These are phyloP conservation scores for Eucalyptus sp. DNA, from an alignment of 345 rosid species.

Conservation along the genomic window DNA sequence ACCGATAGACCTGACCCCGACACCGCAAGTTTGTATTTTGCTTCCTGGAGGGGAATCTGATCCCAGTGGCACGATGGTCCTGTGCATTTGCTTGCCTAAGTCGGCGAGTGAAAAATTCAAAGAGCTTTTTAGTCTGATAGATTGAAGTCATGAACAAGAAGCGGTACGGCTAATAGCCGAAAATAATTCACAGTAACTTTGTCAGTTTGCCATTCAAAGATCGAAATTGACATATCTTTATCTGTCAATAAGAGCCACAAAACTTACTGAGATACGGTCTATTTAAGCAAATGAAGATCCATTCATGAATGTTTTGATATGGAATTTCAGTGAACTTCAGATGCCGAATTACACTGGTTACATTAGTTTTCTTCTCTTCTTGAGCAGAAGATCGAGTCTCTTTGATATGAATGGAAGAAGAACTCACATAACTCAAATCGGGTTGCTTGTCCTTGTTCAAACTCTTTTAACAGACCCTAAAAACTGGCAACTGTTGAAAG, in stretches of 20 bases:
- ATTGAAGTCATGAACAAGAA: not conserved
- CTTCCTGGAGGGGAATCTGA: conserved; percentile 58
- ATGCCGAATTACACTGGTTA: not conserved
- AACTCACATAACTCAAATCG: not conserved
- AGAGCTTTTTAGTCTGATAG: conserved; percentile 23
- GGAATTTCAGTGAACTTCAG: not conserved
- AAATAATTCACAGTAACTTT: not conserved
- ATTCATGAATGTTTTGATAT: not conserved
- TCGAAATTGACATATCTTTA: not conserved
- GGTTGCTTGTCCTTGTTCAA: not conserved
- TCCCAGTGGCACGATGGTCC: conserved; percentile 43
- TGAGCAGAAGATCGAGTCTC: not conserved
- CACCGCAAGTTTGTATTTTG: conserved; percentile 84
- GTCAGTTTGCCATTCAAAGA: not conserved
- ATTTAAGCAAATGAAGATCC: not conserved
- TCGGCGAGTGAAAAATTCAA: conserved; percentile 34
- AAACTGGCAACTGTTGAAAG: not conserved
- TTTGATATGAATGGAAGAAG: not conserved
- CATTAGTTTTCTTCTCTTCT: not conserved
- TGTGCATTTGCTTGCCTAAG: conserved; percentile 85
- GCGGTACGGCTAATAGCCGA: not conserved
- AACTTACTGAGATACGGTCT: not conserved
- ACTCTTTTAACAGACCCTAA: not conserved
- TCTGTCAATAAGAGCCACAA: not conserved
- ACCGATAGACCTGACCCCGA: conserved; percentile 79